phyloP scores from a whole-genome alignment of 768 basidiomycete genomes.

The Lentinus tigrinus region DNA sequence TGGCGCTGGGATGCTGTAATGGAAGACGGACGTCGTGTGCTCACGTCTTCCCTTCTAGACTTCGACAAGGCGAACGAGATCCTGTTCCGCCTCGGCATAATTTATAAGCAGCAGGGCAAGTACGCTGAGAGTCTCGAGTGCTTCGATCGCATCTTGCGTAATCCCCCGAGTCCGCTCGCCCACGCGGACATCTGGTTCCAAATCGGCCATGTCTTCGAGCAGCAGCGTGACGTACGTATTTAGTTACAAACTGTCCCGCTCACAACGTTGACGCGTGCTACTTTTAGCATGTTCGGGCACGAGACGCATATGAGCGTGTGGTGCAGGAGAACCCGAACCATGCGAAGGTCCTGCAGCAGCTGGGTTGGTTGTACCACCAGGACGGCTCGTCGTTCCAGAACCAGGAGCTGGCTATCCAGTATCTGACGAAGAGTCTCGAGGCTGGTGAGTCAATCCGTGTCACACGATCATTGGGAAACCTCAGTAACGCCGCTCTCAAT shows the following conservation, averaged over 20 bases:
- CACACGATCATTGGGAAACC: not conserved
- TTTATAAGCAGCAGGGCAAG: conserved; percentile 98
- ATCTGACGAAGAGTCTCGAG: conserved; percentile 92
- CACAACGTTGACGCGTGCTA: not conserved
- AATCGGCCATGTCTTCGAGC: conserved; percentile 97
- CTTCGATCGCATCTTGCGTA: conserved; percentile 95
- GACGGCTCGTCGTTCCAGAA: conserved; percentile 94
- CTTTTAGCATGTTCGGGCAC: conserved; percentile 77
- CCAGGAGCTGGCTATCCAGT: conserved; percentile 90
- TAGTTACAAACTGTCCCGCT: not conserved
- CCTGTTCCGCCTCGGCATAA: conserved; percentile 95
- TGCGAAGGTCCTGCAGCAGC: conserved; percentile 95
- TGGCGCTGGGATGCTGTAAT: conserved; percentile 19
- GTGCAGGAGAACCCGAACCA: conserved; percentile 90
- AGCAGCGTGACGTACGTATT: conserved; percentile 87
- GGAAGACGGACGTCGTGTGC: not conserved
- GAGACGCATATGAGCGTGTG: conserved; percentile 95
- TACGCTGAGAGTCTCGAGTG: conserved; percentile 85
- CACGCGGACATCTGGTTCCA: conserved; percentile 99
- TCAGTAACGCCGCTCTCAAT: not conserved
- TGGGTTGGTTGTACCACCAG: conserved; percentile 98
- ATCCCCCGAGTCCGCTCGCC: conserved; percentile 92
- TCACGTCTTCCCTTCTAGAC: conserved; percentile 45
- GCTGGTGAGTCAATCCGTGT: conserved; percentile 59
- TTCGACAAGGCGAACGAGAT: conserved; percentile 99